Conservation (phyloP, 2,329 filamentous ascomycete species). For the Dothideomycetes sp. region DNA sequence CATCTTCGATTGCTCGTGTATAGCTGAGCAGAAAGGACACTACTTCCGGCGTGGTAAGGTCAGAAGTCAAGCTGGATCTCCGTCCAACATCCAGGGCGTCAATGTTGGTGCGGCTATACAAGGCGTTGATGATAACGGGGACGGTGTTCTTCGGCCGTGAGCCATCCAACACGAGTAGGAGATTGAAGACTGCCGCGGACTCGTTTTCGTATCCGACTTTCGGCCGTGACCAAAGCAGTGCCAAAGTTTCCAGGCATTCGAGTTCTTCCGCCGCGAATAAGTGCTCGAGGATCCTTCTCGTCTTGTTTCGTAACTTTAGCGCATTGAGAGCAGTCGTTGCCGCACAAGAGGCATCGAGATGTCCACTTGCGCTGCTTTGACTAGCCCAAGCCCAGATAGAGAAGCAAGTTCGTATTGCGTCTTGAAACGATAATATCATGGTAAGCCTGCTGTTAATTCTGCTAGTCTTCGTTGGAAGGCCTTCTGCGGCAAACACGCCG, state of each 20-base stretch:
- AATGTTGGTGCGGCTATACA: constrained; percentile 89
- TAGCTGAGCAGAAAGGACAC: constrained; percentile 87
- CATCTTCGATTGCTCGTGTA: constrained; percentile 79
- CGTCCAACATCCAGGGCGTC: constrained; percentile 63
- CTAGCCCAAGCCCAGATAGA: constrained; percentile 90
- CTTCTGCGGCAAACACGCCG: constrained; percentile 66
- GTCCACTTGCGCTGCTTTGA: constrained; percentile 44
- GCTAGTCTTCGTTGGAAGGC: constrained; percentile 60
- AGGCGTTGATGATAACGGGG: constrained; percentile 87
- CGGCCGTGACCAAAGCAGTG: constrained; percentile 65
- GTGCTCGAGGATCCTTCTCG: constrained; percentile 79
- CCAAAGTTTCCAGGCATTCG: constrained; percentile 84
- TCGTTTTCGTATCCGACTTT: constrained; percentile 24
- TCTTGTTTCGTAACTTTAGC: constrained; percentile 78
- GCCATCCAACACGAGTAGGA: constrained; percentile 83
- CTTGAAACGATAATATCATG: constrained; percentile 91
- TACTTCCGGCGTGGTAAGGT: constrained; percentile 71
- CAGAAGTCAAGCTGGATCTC: constrained; percentile 80
- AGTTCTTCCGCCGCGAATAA: constrained; percentile 85
- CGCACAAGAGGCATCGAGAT: constrained; percentile 55
- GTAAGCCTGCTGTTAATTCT: constrained; percentile 92
- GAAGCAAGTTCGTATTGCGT: constrained; percentile 85
- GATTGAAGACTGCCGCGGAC: constrained; percentile 56
- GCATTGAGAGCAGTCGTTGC: constrained; percentile 84
- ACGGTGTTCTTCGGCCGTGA: constrained; percentile 85